Evolutionary conservation across 768 basidiomycete species (phyloP).

Genomic region (Leccinum broughii): DNA sequence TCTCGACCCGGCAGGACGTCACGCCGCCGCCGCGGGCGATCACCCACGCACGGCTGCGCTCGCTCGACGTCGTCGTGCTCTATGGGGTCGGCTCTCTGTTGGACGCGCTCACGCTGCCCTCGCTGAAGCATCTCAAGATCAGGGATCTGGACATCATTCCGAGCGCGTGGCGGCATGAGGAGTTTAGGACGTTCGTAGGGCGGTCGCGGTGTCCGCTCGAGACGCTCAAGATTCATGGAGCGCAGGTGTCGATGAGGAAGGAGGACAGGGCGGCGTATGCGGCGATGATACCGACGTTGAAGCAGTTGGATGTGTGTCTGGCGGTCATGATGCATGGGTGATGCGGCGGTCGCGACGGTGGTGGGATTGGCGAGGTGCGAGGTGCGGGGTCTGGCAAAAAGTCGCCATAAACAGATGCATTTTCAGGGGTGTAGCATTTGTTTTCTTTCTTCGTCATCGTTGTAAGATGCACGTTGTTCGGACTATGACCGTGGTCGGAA

Average conservation of each 20-base stretch:
- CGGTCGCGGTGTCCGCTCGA: constrained; percentile 25
- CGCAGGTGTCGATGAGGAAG: constrained; percentile 15
- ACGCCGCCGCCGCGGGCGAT: neutral
- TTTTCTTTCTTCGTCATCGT: constrained; percentile 14
- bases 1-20: neutral
- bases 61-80: constrained; percentile 11
- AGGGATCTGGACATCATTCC: constrained; percentile 20
- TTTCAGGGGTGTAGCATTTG: no score
- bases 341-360: neutral
- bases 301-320: constrained; percentile 15
- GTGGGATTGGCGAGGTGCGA: neutral
- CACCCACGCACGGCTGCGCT: constrained; percentile 14
- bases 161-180: constrained; percentile 12
- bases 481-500: no score
- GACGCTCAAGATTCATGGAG: constrained; percentile 15
- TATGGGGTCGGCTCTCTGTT: constrained; percentile 9
- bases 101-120: constrained; percentile 17
- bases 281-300: constrained; percentile 21
- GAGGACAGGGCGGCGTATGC: constrained; percentile 14
- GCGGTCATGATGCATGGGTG: constrained; percentile 10
- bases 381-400: neutral
- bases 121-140: constrained; percentile 11
- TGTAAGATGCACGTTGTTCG: neutral
- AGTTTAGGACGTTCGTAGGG: constrained; percentile 19
- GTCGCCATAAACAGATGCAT: constrained; percentile 12